Evolutionary conservation across 176 grass and related monocot species (phyloP).

Genomic region (Cenchrus fungigraminus): DNA sequence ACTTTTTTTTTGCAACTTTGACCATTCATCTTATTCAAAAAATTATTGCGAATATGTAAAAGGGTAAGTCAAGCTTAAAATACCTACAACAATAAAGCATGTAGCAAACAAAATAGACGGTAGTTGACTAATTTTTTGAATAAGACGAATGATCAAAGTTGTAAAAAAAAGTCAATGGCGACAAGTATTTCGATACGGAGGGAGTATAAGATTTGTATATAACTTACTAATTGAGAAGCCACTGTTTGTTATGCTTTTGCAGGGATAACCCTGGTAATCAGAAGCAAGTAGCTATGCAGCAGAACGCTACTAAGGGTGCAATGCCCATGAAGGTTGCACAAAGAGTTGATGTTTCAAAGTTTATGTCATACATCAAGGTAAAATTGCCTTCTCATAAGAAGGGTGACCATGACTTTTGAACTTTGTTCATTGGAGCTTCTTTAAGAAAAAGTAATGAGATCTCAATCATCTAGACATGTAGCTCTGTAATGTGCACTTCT

Average conservation of each 20-base stretch:
- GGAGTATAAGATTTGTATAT: background rate
- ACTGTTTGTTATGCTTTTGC: conserved; percentile 34
- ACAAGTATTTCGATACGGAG: too few species aligned
- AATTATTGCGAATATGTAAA: too few species aligned
- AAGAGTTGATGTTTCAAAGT: conserved; percentile 55
- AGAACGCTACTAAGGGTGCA: conserved; percentile 21
- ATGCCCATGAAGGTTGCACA: conserved; percentile 15
- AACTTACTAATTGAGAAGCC: background rate
- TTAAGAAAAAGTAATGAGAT: conserved; percentile 10
- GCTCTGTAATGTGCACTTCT: background rate
- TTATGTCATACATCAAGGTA: conserved; percentile 75
- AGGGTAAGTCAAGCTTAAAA: too few species aligned
- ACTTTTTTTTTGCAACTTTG: too few species aligned
- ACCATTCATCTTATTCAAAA: too few species aligned
- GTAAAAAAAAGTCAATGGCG: background rate
- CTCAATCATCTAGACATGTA: background rate
- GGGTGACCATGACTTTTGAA: background rate
- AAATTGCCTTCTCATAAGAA: conserved; percentile 20
- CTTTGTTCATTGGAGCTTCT: background rate
- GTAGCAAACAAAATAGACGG: too few species aligned
- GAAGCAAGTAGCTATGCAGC: conserved; percentile 40
- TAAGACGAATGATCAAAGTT: too few species aligned
- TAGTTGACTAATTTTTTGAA: too few species aligned
- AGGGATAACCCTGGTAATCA: conserved; percentile 51
- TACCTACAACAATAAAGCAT: too few species aligned